Conservation (phyloP, 192 early-diverging fungal genomes). For the Fimicolochytrium jonesii region DNA sequence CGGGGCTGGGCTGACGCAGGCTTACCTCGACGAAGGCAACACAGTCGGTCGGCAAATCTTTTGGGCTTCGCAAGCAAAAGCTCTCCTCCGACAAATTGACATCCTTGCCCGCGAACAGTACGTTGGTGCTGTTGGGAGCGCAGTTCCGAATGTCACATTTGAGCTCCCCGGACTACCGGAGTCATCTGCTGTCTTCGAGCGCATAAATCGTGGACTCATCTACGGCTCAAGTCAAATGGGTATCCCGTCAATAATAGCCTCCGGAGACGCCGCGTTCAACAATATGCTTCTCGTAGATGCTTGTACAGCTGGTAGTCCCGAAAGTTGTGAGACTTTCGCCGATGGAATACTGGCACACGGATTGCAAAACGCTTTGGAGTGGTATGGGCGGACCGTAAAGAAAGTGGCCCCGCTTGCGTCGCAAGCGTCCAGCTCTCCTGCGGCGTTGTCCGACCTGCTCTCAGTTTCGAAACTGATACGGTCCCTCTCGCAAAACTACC, state of each 20-base stretch:
- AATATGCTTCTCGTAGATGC: constrained; percentile 23
- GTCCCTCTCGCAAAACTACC: constrained; percentile 17
- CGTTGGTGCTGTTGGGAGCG: neutral
- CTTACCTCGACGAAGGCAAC: neutral
- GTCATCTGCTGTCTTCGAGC: neutral
- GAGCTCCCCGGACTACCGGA: neutral
- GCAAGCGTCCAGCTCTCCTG: neutral
- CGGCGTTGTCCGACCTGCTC: neutral
- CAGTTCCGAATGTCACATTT: no score
- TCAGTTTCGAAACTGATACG: neutral
- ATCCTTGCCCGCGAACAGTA: neutral
- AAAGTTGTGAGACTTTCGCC: constrained; percentile 24
- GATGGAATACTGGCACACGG: constrained; percentile 26
- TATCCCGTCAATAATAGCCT: neutral
- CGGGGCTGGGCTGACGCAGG: constrained; percentile 6
- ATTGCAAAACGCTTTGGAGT: constrained; percentile 25
- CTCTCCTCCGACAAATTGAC: constrained; percentile 14
- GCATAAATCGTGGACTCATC: constrained; percentile 1
- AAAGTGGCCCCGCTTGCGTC: neutral
- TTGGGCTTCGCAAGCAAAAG: constrained; percentile 27
- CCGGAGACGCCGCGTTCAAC: neutral
- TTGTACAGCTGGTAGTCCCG: constrained; percentile 21
- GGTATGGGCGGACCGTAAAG: neutral
- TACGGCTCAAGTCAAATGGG: constrained; percentile 10
- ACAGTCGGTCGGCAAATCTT: constrained; percentile 9